These are phyloP conservation scores for Papiliotrema fonsecae DNA, from an alignment of 1,284 basidiomycete genomes.

Conservation along the genomic window DNA sequence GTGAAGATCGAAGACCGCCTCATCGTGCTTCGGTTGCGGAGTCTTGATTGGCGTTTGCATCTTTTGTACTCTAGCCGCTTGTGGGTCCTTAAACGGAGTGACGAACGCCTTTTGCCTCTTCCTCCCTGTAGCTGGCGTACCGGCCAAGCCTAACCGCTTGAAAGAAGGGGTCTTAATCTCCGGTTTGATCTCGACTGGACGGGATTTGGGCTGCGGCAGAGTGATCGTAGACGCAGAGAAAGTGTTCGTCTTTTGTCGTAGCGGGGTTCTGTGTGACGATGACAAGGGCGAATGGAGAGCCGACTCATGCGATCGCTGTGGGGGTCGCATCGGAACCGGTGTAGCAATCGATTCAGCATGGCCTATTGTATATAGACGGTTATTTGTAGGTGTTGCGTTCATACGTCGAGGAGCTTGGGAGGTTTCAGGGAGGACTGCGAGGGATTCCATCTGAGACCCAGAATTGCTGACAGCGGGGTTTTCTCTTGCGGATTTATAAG, in stretches of 20 bases:
- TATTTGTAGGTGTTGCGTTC: too few relatives aligned
- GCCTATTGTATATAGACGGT: too few relatives aligned
- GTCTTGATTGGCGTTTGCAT: background rate
- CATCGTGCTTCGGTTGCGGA: background rate
- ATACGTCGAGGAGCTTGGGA: too few relatives aligned
- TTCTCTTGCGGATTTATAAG: too few relatives aligned
- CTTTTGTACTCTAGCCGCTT: background rate
- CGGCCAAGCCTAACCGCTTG: conserved; percentile 36
- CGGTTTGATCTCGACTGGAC: conserved; percentile 26
- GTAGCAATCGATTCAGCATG: too few relatives aligned
- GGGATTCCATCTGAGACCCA: background rate
- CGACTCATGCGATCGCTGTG: background rate
- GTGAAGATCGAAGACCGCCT: conserved; percentile 39
- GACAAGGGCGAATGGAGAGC: conserved; percentile 7
- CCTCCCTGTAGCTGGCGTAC: conserved; percentile 19
- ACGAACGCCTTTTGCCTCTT: conserved; percentile 26
- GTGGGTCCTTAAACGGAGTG: conserved; percentile 41
- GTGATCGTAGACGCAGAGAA: conserved; percentile 4
- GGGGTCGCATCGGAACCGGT: background rate
- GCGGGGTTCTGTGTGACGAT: conserved; percentile 14
- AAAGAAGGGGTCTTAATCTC: conserved; percentile 25
- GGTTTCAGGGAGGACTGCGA: background rate
- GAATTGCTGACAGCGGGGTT: too few relatives aligned
- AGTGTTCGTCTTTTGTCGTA: conserved; percentile 28
- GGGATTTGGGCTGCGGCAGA: conserved; percentile 9